Base-by-base conservation (phyloP, 129 eudicot genomes). In the Calendula officinalis region DNA sequence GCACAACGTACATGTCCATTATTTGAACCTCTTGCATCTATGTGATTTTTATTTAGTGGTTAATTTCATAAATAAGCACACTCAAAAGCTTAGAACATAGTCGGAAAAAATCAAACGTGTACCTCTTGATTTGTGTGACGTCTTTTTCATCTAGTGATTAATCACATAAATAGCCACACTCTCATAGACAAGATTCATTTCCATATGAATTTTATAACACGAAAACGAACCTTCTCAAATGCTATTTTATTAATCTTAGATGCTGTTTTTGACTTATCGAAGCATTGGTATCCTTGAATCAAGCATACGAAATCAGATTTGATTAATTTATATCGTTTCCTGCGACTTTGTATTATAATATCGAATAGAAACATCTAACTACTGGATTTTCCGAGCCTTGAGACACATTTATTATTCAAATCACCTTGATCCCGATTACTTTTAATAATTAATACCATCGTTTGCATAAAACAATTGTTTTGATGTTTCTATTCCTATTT, bases 401-500 rank as follows among this genome's bases (percentile, higher is more conserved):
- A 71, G 84, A 83, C 96, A 84, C 84, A 82, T 84, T 87, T 82
- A 84, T 81, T 83, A 65, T 56, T 83, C 75, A 74, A 43, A 58
- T 82, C 67, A 4, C 61, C 72, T 73, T 65, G 78, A 73, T 73
- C 60, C 72, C 72, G 53, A 73, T 65, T 39, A 56, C 72, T 56
- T 73, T 73, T 65, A 38, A 38, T 73, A 73, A 13, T 54, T 64
- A 45, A 55, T 64, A 87, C 43, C 81, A 54, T 81, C 66, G 96
- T 60, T 72, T 37, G 10, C 46, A 81, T 79, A 74, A 88, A 88
- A 85, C 70, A 71, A 88, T 60, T 65, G 75, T 49, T 77, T 81
- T 88, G 92, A 92, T 92, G 95, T 75, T 88, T 92, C 95, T 85
- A 86, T 88, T 88, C 96, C 88, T 71, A 83, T 81, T 76, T 82